Base-by-base conservation (phyloP, 306 rosid species). In the Prunus mume region DNA sequence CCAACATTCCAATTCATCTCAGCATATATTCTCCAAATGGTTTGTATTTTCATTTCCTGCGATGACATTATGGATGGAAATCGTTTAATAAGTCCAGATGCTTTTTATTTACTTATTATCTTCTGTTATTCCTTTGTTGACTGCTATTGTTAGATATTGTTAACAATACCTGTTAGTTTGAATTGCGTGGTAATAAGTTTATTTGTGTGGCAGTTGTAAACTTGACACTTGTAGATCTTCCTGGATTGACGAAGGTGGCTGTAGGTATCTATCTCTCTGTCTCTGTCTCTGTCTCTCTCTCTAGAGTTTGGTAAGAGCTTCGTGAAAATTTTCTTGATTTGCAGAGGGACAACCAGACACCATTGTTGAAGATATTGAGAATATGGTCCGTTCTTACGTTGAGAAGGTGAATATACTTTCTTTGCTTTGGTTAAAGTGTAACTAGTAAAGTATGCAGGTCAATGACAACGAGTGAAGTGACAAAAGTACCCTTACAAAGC, bases 1-100 rank as follows among this genome's bases (percentile, higher is more conserved):
- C 99, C 19, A 91, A 95, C 50, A 20, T 89, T 81, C 99, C 99
- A 68, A 95, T 95, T 86, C 99, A 95, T 3, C 94, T 95, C 80
- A 95, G 99, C 91, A 95, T 95, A 77, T 92, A 95, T 86, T 95
- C 99, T 79, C 98, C 99, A 76, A 83, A 91, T 85, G 99, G 99
- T 95, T 76, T 79, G 91, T 86, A 69, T 70, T 71, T 85, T 27
- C 32, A 24, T 76, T 72, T 73, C 34, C 47, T 61, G 57, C 69
- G 56, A 73, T 79, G 72, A n/a, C 55, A 41, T 38, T 38, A 38
- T 38, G 43, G 43, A 38, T 6, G 43, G 43, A 38, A 38, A 38
- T 7, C 43, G 0, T 13, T 27, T 62, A 62, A 28, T 0, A 62
- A 22, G 24, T 46, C 56, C 55, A 46, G 38, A 68, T 68, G 7